phyloP scores from a whole-genome alignment of 768 basidiomycete species.

The Amanita polypyramis region DNA sequence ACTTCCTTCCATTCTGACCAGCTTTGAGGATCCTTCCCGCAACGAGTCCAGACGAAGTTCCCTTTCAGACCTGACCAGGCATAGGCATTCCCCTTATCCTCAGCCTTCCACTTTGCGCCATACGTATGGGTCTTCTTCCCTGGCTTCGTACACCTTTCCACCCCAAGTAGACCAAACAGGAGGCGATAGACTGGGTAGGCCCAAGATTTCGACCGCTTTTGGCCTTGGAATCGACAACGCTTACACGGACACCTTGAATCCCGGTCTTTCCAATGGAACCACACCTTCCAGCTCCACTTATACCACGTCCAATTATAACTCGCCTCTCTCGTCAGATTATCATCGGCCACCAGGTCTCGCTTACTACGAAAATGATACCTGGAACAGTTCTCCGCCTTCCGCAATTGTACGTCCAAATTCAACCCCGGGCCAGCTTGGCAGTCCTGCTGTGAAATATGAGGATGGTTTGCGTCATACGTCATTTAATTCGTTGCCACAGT shows the following conservation, averaged over 20 bases:
- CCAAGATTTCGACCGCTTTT: conserved; percentile 39
- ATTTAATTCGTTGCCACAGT: conserved; percentile 47
- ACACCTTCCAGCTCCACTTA: conserved; percentile 42
- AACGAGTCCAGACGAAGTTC: conserved; percentile 52
- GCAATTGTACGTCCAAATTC: conserved; percentile 60
- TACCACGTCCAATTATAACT: conserved; percentile 34
- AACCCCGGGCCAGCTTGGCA: conserved; percentile 48
- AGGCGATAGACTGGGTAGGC: conserved; percentile 26
- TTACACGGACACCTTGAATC: conserved; percentile 35
- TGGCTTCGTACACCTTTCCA: conserved; percentile 49
- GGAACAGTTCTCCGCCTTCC: conserved; percentile 39
- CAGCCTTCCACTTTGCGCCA: conserved; percentile 32
- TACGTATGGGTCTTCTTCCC: conserved; percentile 35
- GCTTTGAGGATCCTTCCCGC: conserved; percentile 52
- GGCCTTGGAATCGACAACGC: conserved; percentile 25
- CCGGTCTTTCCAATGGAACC: conserved; percentile 40
- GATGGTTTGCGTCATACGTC: conserved; percentile 61
- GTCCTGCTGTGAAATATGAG: conserved; percentile 55
- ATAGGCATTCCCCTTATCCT: conserved; percentile 49
- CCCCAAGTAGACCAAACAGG: conserved; percentile 29
- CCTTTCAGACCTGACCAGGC: conserved; percentile 43
- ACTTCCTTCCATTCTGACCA: conserved; percentile 65
- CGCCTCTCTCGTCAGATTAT: conserved; percentile 37
- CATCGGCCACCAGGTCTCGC: conserved; percentile 32
- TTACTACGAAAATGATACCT: conserved; percentile 41